A percentile compares a stretch with the other conserved stretches of the same genome.
Conservation (phyloP, 1,284 basidiomycete species). For the Irpex sp. region DNA sequence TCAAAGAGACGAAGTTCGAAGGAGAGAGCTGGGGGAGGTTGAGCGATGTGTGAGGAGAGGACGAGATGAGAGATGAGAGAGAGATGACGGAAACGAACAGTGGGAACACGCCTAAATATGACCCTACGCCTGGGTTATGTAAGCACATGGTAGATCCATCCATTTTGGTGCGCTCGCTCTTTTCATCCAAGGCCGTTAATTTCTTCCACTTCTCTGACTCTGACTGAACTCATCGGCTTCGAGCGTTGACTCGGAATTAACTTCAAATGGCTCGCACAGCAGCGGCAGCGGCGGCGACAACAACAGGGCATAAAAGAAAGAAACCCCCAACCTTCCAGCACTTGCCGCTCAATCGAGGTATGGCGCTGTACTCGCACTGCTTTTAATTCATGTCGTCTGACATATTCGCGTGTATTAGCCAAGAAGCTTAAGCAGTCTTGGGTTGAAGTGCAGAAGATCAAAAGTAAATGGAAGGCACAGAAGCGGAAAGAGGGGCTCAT, state of each 20-base stretch:
- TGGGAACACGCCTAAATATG: conserved; percentile 18
- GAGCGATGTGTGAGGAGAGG: conserved; percentile 29
- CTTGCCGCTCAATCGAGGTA: conserved; percentile 60
- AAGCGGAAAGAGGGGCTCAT: conserved; percentile 56
- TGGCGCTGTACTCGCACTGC: background rate
- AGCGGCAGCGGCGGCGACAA: conserved; percentile 13
- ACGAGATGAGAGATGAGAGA: conserved; percentile 25
- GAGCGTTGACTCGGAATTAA: background rate
- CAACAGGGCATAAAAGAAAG: conserved; percentile 40
- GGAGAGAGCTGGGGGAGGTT: conserved; percentile 28
- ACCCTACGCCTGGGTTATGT: conserved; percentile 22
- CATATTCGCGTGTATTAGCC: conserved; percentile 37
- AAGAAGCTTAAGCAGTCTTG: conserved; percentile 71
- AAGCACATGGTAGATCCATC: conserved; percentile 16
- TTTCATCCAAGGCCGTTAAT: background rate
- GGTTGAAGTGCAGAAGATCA: conserved; percentile 71
- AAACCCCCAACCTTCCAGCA: conserved; percentile 70
- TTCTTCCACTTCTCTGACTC: conserved; percentile 4
- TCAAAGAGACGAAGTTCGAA: conserved; percentile 27
- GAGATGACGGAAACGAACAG: conserved; percentile 20
- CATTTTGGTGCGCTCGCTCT: conserved; percentile 2
- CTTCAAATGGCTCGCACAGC: background rate
- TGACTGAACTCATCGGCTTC: background rate
- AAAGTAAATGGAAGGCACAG: conserved; percentile 73
- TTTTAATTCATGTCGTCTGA: background rate